Evolutionary conservation across 148 eudicot species (phyloP), one percentile per base, ranked within the genome.

Genomic region (Rhododendron ferrugineum): DNA sequence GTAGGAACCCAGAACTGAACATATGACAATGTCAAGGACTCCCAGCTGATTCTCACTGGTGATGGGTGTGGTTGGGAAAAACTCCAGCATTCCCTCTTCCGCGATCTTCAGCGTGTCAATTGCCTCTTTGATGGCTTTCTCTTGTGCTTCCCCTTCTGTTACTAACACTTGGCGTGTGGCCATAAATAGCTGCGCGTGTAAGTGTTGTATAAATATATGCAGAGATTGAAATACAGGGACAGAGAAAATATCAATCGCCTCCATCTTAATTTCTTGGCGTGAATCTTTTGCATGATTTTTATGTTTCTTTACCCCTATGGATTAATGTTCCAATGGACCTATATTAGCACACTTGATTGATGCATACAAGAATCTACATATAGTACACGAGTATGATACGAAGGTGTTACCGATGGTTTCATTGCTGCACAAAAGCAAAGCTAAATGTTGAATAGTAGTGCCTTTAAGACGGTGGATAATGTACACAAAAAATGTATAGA

Each of bases 11-110:
- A 88, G 28, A 1, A 77, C 11, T 11, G 86, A 3, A 15, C 77
- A 64, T 10, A 90, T 47, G 26, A 86, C 64, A 4, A 88, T 85
- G 82, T 90, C 92, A 18, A 88, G 84, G n/a, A 86, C 73, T 30
- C 87, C 88, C 79, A 90, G 46, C 47, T 46, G 81, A 6, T 79
- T 47, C 32, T n/a, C 79, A 60, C 70, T 40, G 10, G 64, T 78
- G 13, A 75, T 40, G 54, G 85, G 82, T 26, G 28, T 37, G 26
- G 49, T 82, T 16, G 85, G 84, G 68, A 86, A 32, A 8, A 87
- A 47, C 28, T 80, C 86, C 52, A 77, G 50, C 78, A 89, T 87
- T 26, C 85, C 84, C 56, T 82, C 78, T 50, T 90, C 90, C 73
- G 87, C 16, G 0, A 82, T 30, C 6, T 49, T 64, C 82, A 90